Evolutionary conservation across 2,329 filamentous ascomycete genomes (phyloP).

Genomic region (Penicillium hordei): DNA sequence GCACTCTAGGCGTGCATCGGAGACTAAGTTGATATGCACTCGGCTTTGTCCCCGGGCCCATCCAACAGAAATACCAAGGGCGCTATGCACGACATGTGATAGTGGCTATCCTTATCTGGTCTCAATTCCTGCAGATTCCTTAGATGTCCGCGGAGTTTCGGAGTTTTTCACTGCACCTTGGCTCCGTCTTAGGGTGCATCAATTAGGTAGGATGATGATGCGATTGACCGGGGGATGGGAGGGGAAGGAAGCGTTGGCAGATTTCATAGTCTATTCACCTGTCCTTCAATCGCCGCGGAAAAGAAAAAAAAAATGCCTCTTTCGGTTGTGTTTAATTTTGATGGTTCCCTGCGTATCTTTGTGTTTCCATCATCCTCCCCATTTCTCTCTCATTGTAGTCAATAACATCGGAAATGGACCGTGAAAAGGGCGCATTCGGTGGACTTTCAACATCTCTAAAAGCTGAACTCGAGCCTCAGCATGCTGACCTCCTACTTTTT

Average conservation of each 20-base stretch:
- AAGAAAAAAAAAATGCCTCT: neutral
- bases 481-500: slow-evolving; percentile 29
- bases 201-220: slow-evolving; percentile 2
- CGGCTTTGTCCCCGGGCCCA: neutral
- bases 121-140: neutral
- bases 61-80: neutral
- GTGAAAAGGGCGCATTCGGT: slow-evolving; percentile 1
- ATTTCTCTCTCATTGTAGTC: neutral
- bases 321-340: neutral
- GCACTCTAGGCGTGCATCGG: slow-evolving; percentile 11
- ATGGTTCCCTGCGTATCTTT: neutral
- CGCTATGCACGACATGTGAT: slow-evolving; percentile 3
- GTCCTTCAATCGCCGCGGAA: neutral
- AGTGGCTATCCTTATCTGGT: neutral
- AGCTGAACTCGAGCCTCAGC: slow-evolving; percentile 22
- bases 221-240: neutral
- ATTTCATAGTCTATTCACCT: neutral
- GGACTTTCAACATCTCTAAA: slow-evolving; percentile 17
- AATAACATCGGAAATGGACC: slow-evolving; percentile 2
- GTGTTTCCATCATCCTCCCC: neutral
- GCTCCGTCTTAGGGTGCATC: slow-evolving; percentile 9
- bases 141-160: neutral
- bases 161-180: neutral
- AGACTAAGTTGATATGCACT: slow-evolving; percentile 1
- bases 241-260: neutral